These are phyloP conservation scores for Alternaria atra DNA, from an alignment of 2,329 filamentous ascomycete genomes.

Conservation along the genomic window DNA sequence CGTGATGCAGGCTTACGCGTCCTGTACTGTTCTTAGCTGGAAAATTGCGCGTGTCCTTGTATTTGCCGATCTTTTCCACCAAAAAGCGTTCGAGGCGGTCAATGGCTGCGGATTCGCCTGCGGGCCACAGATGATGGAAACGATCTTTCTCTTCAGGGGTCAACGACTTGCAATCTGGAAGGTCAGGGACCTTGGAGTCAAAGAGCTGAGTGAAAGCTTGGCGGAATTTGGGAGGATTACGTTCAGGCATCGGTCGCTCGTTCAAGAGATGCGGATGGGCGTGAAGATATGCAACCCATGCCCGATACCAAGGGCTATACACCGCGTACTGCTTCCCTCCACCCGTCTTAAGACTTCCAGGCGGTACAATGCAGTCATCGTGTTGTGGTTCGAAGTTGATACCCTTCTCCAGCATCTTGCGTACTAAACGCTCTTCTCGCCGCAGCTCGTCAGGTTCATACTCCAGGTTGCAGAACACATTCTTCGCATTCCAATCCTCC, in stretches of 20 bases:
- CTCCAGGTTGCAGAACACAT: slow-evolving; percentile 84
- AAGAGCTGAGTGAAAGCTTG: slow-evolving; percentile 57
- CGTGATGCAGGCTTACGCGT: slow-evolving; percentile 56
- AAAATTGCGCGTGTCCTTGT: slow-evolving; percentile 54
- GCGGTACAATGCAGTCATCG: slow-evolving; percentile 83
- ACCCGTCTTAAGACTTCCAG: slow-evolving; percentile 72
- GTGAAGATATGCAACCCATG: slow-evolving; percentile 79
- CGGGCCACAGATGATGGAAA: slow-evolving; percentile 55
- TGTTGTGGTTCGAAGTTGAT: slow-evolving; percentile 77
- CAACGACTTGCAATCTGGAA: slow-evolving; percentile 71
- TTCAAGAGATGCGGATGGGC: slow-evolving; percentile 73
- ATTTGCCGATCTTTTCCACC: slow-evolving; percentile 56
- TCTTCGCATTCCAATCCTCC: slow-evolving; percentile 74
- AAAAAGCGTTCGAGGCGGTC: slow-evolving; percentile 54
- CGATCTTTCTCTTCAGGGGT: slow-evolving; percentile 49
- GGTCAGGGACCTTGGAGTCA: slow-evolving; percentile 45
- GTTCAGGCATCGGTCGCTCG: slow-evolving; percentile 64
- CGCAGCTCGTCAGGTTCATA: slow-evolving; percentile 92
- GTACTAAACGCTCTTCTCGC: slow-evolving; percentile 74
- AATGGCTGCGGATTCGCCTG: slow-evolving; percentile 56
- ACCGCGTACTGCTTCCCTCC: slow-evolving; percentile 82
- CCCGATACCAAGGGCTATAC: slow-evolving; percentile 81
- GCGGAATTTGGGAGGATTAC: slow-evolving; percentile 63
- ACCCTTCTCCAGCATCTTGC: slow-evolving; percentile 66
- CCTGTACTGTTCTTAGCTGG: slow-evolving; percentile 54